Conservation (phyloP, 1,284 basidiomycete species). For the Ceratobasidium sp. region DNA sequence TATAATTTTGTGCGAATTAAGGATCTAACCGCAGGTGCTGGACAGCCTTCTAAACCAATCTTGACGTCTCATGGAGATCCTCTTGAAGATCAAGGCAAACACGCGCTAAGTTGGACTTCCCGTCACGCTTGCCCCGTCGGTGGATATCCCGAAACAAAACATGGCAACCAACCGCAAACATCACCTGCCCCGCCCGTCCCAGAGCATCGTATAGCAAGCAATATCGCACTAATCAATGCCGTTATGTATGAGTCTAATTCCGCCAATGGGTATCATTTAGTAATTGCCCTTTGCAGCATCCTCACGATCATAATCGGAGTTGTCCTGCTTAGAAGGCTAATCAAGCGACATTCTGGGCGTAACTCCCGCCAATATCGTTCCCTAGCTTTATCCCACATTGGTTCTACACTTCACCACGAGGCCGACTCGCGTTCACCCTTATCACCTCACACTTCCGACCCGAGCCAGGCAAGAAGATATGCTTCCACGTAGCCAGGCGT, state of each 20-base stretch:
- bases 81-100: slow-evolving; percentile 41
- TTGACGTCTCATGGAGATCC: slow-evolving; percentile 37
- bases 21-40: not conserved
- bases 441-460: slow-evolving; percentile 15
- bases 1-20: not conserved
- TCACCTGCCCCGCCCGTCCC: not conserved
- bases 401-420: slow-evolving; percentile 21
- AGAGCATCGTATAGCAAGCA: not conserved
- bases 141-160: slow-evolving; percentile 20
- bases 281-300: not conserved
- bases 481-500: not conserved
- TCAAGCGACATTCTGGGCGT: not conserved
- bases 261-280: not conserved
- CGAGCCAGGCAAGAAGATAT: slow-evolving; percentile 4
- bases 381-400: slow-evolving; percentile 19
- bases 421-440: slow-evolving; percentile 29
- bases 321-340: not conserved
- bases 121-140: slow-evolving; percentile 37
- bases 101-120: slow-evolving; percentile 29
- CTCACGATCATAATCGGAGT: not conserved
- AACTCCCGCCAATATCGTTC: slow-evolving; percentile 12
- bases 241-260: slow-evolving; percentile 3
- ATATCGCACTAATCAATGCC: not conserved
- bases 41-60: slow-evolving; percentile 25
- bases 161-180: not conserved